Percentiles rank a stretch among this genome's conserved stretches.
These are phyloP conservation scores for Neurospora sp. DNA, from an alignment of 495 filamentous ascomycete genomes.

Conservation along the genomic window DNA sequence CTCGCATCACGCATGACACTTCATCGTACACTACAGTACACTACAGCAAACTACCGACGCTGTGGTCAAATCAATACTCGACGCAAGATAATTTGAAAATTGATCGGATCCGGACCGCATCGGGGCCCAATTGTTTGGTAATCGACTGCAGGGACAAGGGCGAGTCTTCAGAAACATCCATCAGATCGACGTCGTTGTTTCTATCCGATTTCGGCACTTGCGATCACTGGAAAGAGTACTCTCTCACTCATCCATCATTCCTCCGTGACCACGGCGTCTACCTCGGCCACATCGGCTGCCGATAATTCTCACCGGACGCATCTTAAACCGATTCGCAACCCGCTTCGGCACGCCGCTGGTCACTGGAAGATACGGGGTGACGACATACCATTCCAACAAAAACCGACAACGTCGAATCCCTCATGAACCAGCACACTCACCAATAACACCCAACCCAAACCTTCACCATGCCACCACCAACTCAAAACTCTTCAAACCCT, in stretches of 20 bases:
- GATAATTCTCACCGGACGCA: not conserved
- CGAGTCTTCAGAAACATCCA: too few relatives aligned
- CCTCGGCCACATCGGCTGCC: not conserved
- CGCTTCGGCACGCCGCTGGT: too few relatives aligned
- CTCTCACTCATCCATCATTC: not conserved
- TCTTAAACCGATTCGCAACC: not conserved
- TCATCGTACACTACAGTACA: not conserved
- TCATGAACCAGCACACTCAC: not conserved
- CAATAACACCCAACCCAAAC: not conserved
- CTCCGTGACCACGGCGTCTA: not conserved
- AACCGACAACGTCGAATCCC: not conserved
- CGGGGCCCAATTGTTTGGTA: not conserved
- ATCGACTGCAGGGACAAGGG: not conserved
- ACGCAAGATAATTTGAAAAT: too few relatives aligned
- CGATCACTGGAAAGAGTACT: too few relatives aligned
- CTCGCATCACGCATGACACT: not conserved
- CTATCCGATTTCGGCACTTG: not conserved
- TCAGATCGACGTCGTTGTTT: not conserved
- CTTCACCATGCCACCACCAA: not conserved
- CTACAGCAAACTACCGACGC: not conserved
- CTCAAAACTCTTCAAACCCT: not conserved
- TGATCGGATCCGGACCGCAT: not conserved
- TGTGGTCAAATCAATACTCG: not conserved
- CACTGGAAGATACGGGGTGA: too few relatives aligned
- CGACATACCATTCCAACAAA: not conserved